A percentile compares a stretch with the other conserved stretches of the same genome.
Conservation (phyloP, 805 yeast genomes). For the Wickerhamomyces hampshirensis region DNA sequence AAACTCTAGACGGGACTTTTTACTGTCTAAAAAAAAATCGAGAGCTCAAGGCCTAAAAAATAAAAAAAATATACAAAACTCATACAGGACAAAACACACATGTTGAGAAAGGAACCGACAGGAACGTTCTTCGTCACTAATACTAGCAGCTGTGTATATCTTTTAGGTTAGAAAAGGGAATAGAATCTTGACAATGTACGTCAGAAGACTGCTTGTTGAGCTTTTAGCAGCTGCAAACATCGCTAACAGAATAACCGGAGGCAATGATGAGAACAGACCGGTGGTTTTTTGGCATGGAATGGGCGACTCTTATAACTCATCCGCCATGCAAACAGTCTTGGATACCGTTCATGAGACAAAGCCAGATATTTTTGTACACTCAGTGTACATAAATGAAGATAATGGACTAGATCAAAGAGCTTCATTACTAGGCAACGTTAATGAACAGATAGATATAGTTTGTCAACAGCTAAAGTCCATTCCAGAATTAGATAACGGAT, state of each 20-base stretch:
- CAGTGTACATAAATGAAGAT: constrained; percentile 47
- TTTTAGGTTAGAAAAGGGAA: background rate
- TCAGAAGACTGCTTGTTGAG: constrained; percentile 14
- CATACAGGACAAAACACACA: too few species aligned
- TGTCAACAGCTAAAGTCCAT: constrained; percentile 48
- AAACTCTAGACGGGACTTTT: too few species aligned
- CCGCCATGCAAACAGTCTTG: constrained; percentile 46
- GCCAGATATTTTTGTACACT: constrained; percentile 50
- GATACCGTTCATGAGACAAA: constrained; percentile 36
- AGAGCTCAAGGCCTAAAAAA: too few species aligned
- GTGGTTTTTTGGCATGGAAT: constrained; percentile 83
- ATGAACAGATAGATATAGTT: constrained; percentile 46
- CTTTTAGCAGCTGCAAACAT: constrained; percentile 16
- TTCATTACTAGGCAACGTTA: constrained; percentile 56
- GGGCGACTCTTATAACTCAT: constrained; percentile 68
- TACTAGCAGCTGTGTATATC: too few species aligned
- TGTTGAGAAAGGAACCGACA: too few species aligned
- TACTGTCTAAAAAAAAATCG: too few species aligned
- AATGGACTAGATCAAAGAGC: constrained; percentile 47
- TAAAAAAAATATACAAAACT: too few species aligned
- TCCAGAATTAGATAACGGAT: constrained; percentile 47
- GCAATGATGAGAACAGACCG: constrained; percentile 29
- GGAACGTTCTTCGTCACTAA: too few species aligned
- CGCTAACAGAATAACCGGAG: constrained; percentile 13
- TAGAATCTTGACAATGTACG: constrained; percentile 11